Conservation (phyloP, 352 stramenopile genomes). For the Pythium periplocum region DNA sequence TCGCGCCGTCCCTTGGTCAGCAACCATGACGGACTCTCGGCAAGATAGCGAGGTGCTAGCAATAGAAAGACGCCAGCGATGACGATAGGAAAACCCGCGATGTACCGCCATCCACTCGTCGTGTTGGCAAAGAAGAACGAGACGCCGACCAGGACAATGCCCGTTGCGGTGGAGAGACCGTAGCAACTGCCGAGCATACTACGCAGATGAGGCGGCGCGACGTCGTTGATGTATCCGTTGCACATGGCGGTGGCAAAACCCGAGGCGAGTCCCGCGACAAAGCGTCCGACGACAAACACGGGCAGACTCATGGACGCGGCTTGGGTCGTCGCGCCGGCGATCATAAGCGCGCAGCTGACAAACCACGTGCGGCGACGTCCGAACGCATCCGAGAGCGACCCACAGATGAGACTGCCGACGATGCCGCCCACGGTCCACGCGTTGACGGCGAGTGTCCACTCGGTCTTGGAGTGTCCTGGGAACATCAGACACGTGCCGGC, state of each 20-base stretch:
- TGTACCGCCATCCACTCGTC: constrained; percentile 43
- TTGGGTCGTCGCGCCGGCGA: constrained; percentile 27
- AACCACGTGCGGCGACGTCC: constrained; percentile 36
- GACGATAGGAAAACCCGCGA: constrained; percentile 38
- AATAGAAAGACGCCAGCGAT: constrained; percentile 43
- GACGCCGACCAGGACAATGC: constrained; percentile 34
- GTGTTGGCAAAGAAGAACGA: constrained; percentile 52
- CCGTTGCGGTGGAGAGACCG: constrained; percentile 42
- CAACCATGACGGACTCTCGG: constrained; percentile 24
- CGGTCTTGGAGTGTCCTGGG: constrained; percentile 36
- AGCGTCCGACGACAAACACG: constrained; percentile 27
- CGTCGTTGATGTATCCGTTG: constrained; percentile 22
- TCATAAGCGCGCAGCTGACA: constrained; percentile 32
- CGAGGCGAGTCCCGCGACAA: constrained; percentile 44
- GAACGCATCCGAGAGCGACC: constrained; percentile 27
- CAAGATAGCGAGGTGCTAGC: constrained; percentile 18
- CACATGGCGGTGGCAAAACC: constrained; percentile 25
- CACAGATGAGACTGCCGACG: constrained; percentile 35
- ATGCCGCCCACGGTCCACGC: constrained; percentile 57
- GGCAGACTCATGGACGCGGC: constrained; percentile 26
- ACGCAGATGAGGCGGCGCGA: constrained; percentile 23
- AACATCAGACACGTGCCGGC: constrained; percentile 53
- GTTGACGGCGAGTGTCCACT: constrained; percentile 55
- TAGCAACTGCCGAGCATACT: constrained; percentile 28
- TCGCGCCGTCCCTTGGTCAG: constrained; percentile 23